Percentiles rank a stretch among this genome's conserved stretches.
phyloP scores from a whole-genome alignment of 192 early-diverging fungal genomes.

The Funneliformis mosseae region DNA sequence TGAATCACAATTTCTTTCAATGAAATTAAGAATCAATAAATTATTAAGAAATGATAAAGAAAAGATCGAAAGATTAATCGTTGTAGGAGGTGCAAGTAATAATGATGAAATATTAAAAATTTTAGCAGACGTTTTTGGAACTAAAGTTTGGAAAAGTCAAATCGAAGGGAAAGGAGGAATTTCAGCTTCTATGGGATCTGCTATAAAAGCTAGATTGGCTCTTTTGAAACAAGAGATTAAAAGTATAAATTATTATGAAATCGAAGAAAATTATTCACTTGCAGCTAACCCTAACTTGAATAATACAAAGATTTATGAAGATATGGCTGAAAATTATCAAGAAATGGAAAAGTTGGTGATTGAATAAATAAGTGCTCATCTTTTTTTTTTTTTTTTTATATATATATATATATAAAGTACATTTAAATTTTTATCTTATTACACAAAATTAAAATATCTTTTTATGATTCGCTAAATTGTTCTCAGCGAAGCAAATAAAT shows the following conservation, averaged over 20 bases:
- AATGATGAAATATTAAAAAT: slow-evolving; percentile 62
- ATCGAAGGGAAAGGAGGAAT: slow-evolving; percentile 42
- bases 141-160: slow-evolving; percentile 54
- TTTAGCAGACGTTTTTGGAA: slow-evolving; percentile 73
- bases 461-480: too few relatives aligned
- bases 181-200: slow-evolving; percentile 65
- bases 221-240: not conserved
- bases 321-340: slow-evolving; percentile 9
- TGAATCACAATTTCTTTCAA: slow-evolving; percentile 75
- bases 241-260: not conserved
- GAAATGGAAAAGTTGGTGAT: slow-evolving; percentile 16
- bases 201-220: slow-evolving; percentile 48
- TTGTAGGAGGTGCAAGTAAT: slow-evolving; percentile 72
- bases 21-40: slow-evolving; percentile 56
- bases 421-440: too few relatives aligned
- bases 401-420: too few relatives aligned
- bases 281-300: not conserved
- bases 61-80: slow-evolving; percentile 50
- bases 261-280: not conserved
- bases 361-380: not conserved
- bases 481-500: too few relatives aligned
- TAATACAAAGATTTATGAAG: slow-evolving; percentile 14
- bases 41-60: slow-evolving; percentile 9
- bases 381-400: too few relatives aligned
- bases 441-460: too few relatives aligned